Evolutionary conservation across 129 eudicot species (phyloP).

Genomic region (Apium graveolens): DNA sequence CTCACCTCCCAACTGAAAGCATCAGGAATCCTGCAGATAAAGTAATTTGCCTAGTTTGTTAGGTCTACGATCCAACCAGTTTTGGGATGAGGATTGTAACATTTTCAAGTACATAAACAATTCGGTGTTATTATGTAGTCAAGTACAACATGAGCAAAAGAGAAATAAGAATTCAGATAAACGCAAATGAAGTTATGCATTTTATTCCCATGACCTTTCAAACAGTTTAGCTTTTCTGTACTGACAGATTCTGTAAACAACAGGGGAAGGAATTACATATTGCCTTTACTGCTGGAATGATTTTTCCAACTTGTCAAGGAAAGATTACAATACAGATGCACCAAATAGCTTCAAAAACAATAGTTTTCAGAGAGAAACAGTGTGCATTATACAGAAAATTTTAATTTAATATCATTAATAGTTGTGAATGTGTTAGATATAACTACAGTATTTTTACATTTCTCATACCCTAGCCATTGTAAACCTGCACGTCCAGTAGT

Average conservation of each 20-base stretch:
- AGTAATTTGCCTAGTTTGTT: neutral
- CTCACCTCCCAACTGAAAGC: conserved; percentile 5
- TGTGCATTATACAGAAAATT: neutral
- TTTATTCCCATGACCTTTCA: neutral
- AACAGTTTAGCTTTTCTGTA: neutral
- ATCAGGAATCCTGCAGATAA: neutral
- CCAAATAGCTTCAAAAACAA: neutral
- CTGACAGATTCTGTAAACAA: neutral
- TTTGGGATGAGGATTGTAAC: neutral
- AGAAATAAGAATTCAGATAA: no score
- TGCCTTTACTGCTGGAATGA: neutral
- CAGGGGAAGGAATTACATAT: neutral
- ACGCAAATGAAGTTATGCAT: neutral
- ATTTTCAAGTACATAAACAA: neutral
- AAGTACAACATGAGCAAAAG: neutral
- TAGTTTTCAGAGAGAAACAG: neutral
- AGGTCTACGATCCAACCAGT: neutral
- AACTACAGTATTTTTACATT: neutral
- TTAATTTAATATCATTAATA: neutral
- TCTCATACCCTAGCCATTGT: neutral
- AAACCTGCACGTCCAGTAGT: neutral
- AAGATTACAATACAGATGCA: neutral
- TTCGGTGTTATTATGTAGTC: neutral
- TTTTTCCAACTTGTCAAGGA: neutral
- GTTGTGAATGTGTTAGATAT: no score